These are phyloP conservation scores for Chlorella sp. DNA, from an alignment of 139 green algal species.

Conservation along the genomic window DNA sequence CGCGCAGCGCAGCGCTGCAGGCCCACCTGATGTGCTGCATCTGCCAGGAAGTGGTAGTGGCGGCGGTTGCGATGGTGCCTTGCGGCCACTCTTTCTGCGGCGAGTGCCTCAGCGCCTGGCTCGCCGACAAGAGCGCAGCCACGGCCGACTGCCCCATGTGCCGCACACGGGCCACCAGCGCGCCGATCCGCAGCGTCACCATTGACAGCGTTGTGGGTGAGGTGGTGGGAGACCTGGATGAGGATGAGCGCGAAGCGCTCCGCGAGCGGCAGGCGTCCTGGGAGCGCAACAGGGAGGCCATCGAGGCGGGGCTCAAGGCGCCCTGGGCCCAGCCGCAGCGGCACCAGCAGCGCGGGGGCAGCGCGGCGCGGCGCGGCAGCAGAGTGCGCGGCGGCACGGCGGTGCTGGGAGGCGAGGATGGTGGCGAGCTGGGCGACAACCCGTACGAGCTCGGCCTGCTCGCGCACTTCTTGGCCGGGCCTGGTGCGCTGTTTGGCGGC, in stretches of 20 bases:
- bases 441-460: no score
- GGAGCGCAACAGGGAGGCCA: background rate
- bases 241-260: background rate
- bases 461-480: no score
- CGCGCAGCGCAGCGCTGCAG: background rate
- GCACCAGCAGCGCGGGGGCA: background rate
- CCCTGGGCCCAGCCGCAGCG: constrained; percentile 5
- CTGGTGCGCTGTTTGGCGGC: no score
- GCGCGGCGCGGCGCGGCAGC: background rate
- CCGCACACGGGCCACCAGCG: background rate
- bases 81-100: constrained; percentile 50
- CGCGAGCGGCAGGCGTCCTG: background rate
- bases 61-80: constrained; percentile 35
- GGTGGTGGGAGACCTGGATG: background rate
- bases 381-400: no score
- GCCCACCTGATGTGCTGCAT: constrained; percentile 19
- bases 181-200: background rate
- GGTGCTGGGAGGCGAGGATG: no score
- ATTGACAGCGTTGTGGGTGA: background rate
- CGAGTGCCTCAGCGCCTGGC: constrained; percentile 36
- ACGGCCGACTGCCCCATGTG: constrained; percentile 41
- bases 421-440: no score
- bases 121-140: constrained; percentile 18
- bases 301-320: constrained; percentile 2
- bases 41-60: constrained; percentile 40